Percentiles rank a stretch among this genome's conserved stretches.
Conservation (phyloP, 108 stramenopile species). For the Pseudonitzschia pungens region DNA sequence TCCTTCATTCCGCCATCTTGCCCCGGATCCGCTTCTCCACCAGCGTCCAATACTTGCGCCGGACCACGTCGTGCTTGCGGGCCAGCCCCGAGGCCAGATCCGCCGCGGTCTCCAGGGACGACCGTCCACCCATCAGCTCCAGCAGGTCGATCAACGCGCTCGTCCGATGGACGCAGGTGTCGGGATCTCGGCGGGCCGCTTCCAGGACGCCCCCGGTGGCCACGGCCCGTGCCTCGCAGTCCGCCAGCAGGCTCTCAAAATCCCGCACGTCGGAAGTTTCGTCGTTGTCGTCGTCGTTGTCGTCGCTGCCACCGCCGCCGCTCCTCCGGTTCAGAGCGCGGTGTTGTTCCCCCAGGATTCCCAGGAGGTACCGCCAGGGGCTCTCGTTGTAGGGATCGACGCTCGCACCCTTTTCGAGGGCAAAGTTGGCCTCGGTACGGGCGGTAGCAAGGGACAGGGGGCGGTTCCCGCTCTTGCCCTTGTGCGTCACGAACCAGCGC, state of each 20-base stretch:
- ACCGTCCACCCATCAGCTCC: conserved; percentile 43
- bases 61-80: conserved; percentile 57
- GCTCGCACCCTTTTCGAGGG: conserved; percentile 43
- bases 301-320: neutral
- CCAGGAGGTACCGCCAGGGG: conserved; percentile 83
- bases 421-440: conserved; percentile 60
- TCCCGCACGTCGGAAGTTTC: neutral
- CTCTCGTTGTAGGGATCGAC: conserved; percentile 86
- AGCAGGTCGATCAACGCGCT: conserved; percentile 73
- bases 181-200: conserved; percentile 33
- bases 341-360: conserved; percentile 69
- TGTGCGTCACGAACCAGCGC: conserved; percentile 91
- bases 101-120: conserved; percentile 46
- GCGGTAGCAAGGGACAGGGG: conserved; percentile 43
- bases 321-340: neutral
- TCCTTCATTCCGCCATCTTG: too few relatives aligned
- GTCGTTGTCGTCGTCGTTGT: neutral
- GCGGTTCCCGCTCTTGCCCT: conserved; percentile 14
- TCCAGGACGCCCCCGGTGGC: conserved; percentile 11
- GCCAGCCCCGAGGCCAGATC: conserved; percentile 42
- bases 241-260: conserved; percentile 1
- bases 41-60: conserved; percentile 78
- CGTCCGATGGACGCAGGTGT: conserved; percentile 51
- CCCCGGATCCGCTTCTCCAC: conserved; percentile 40
- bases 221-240: conserved; percentile 12